Base-by-base conservation (phyloP, 2,329 filamentous ascomycete genomes). In the Penicillium sp. region DNA sequence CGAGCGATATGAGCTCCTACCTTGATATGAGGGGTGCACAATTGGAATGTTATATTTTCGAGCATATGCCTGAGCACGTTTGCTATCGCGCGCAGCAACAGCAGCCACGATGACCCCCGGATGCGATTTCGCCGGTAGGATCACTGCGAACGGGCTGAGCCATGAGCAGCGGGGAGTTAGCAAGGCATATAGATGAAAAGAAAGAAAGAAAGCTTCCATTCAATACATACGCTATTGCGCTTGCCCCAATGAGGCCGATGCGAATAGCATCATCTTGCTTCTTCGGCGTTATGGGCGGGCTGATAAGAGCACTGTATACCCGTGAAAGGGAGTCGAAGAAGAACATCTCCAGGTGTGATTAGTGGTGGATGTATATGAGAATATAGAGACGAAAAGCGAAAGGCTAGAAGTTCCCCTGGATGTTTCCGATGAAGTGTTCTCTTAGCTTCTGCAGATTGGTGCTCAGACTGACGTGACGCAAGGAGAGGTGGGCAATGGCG, bases 61-160 rank as follows among this genome's bases (percentile, higher is more conserved):
- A 2, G 81, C 81, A 64, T 74, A 84, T 0, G 68, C 71, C 41
- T 74, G 65, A 0, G 82, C 83, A 44, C 71, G 78, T 4, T 62
- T 64, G 26, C 59, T 68, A 61, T 82, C 76, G 4, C 82, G 73
- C 2, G 81, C 80, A 2, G 82, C 80, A 1, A 85, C 74, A 4
- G 76, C 78, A 7, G 77, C 72, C 10, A 85, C 53, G 10, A 83
- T 69, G 12, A 84, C 78, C 32, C 82, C 80, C 0, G 81, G 70
- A 58, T 85, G 82, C 3, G 72, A 75, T 54, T 72, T 77, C 12
- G 81, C 80, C 0, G 82, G 80, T 2, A 52, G 61, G 29, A 84
- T 65, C 15, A 68, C 36, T 9, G 62, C 48, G 7, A 60, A 3
- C 0, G 59, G 29, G 64, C 68, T 39, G 52, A 9, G 45, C 0